Evolutionary conservation across 352 stramenopile species (phyloP).

Genomic region (Proteromonas lacertae): DNA sequence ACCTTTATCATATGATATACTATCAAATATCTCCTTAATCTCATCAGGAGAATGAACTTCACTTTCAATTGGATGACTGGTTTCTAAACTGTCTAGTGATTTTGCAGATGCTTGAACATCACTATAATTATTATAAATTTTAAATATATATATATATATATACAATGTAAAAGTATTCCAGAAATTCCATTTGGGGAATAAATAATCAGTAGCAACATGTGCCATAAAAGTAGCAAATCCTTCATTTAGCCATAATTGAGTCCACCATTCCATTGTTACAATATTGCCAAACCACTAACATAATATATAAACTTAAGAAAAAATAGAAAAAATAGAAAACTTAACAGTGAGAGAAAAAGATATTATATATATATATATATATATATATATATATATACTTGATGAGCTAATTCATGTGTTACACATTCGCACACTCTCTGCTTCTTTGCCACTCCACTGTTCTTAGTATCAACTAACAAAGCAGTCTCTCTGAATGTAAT

Average conservation of each 20-base stretch:
- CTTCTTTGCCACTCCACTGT: slow-evolving; percentile 25
- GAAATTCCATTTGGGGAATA: slow-evolving; percentile 67
- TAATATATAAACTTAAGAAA: slow-evolving; percentile 70
- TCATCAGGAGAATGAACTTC: slow-evolving; percentile 49
- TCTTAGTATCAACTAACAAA: slow-evolving; percentile 31
- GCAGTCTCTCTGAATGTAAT: slow-evolving; percentile 68
- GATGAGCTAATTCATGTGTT: slow-evolving; percentile 82
- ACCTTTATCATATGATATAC: slow-evolving; percentile 78
- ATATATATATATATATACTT: too few relatives aligned
- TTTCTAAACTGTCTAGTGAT: slow-evolving; percentile 49
- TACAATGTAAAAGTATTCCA: slow-evolving; percentile 87
- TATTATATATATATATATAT: too few relatives aligned
- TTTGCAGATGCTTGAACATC: slow-evolving; percentile 31
- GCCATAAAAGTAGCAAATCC: too few relatives aligned
- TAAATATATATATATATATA: too few relatives aligned
- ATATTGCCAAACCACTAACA: slow-evolving; percentile 92
- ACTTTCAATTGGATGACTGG: slow-evolving; percentile 28
- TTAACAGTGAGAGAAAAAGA: too few relatives aligned
- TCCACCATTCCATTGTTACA: too few relatives aligned
- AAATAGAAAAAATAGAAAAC: too few relatives aligned
- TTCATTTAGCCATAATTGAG: too few relatives aligned
- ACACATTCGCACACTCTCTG: slow-evolving; percentile 61
- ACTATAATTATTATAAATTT: too few relatives aligned
- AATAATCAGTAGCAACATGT: too few relatives aligned
- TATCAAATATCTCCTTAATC: slow-evolving; percentile 88